phyloP scores from a whole-genome alignment of 495 filamentous ascomycete genomes.

The Annulohypoxylon bovei region DNA sequence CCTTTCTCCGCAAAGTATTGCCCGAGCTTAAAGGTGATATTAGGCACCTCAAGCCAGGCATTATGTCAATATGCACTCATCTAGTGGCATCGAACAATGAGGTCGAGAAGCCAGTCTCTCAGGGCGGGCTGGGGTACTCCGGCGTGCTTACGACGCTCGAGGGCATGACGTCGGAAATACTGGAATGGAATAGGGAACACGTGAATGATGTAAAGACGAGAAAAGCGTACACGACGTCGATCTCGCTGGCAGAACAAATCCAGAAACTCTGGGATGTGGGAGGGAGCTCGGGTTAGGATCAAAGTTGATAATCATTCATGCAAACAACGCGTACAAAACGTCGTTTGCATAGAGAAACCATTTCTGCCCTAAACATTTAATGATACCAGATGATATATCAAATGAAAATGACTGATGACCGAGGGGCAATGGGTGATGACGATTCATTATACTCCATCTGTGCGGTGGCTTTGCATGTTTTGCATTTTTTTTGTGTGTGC shows the following conservation, averaged over 20 bases:
- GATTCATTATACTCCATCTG: conserved; percentile 17
- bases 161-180: conserved; percentile 63
- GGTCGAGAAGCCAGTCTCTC: conserved; percentile 51
- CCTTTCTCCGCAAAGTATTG: conserved; percentile 54
- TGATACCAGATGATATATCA: conserved; percentile 7
- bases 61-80: conserved; percentile 64
- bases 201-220: conserved; percentile 29
- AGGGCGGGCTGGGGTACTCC: conserved; percentile 63
- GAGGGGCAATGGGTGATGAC: neutral
- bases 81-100: conserved; percentile 59
- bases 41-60: conserved; percentile 61
- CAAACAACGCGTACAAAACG: neutral
- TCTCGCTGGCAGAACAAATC: conserved; percentile 54
- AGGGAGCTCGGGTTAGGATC: conserved; percentile 20
- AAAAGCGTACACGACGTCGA: conserved; percentile 51
- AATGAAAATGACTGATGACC: conserved; percentile 3
- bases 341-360: neutral
- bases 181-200: conserved; percentile 63
- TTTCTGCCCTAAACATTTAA: neutral
- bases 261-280: conserved; percentile 42
- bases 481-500: neutral
- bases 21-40: conserved; percentile 56
- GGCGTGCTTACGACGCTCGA: conserved; percentile 63
- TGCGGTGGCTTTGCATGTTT: conserved; percentile 32
- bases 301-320: neutral